Base-by-base conservation (phyloP, 331 rosid species). In the Cydonia oblonga region DNA sequence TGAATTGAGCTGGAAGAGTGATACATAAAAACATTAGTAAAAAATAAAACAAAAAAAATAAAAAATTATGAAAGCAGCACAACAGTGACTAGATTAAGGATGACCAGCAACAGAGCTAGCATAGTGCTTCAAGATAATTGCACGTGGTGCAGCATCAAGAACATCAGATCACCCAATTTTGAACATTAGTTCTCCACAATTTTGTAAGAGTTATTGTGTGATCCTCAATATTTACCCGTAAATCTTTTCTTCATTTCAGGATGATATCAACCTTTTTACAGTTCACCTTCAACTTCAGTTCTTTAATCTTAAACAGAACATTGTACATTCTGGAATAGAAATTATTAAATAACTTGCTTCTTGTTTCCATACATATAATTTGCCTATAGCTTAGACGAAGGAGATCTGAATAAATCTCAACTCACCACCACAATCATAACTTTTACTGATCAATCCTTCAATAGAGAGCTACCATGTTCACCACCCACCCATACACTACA, bases 1-100 rank as follows among this genome's bases (percentile, higher is more conserved):
- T 7, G 89, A 46, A 81, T 95, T 95, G 76, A 95, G 96, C 99
- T 95, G 97, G 64, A 35, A 35, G 42, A 35, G 9, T 9, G 42
- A 35, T 35, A 35, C 13, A 35, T 35, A 35, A 35, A n/a, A n/a
- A n/a, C n/a, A n/a, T n/a, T n/a, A n/a, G n/a, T n/a, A n/a, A n/a
- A n/a, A n/a, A n/a, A n/a, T n/a, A n/a, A n/a, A n/a, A n/a, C n/a
- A n/a, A n/a, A n/a, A n/a, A n/a, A n/a, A n/a, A 3, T 75, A 35
- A 16, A 49, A 25, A 38, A 73, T 42, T 33, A 57, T 64, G 52
- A 63, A 75, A 35, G 64, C 26, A 75, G 40, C 20, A 29, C 25
- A 70, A 57, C 40, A 63, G 33, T 76, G 16, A 70, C 66, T 70
- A 75, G 46, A 61, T 66, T 42, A 38, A 53, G 22, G 62, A 25